phyloP scores from a whole-genome alignment of 805 yeast species.

The Candida alai region DNA sequence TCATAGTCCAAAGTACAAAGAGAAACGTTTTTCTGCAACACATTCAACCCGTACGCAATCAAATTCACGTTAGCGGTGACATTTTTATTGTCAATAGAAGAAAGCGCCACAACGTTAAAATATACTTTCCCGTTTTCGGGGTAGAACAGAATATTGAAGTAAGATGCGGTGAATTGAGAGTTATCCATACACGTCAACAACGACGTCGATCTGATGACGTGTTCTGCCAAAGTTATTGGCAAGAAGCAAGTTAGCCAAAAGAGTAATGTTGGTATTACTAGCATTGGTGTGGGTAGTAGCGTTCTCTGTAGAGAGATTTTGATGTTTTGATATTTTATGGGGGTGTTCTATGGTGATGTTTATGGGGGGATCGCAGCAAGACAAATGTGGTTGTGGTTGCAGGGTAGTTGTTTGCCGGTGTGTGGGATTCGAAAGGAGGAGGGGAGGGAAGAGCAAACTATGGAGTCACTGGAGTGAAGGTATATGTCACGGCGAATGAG shows the following conservation, averaged over 20 bases:
- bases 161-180: conserved; percentile 81
- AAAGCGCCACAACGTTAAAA: conserved; percentile 71
- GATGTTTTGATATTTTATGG: too few species aligned
- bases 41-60: conserved; percentile 76
- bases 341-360: background rate
- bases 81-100: conserved; percentile 58
- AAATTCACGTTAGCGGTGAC: conserved; percentile 63
- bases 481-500: too few species aligned
- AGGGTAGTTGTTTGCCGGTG: background rate
- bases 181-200: conserved; percentile 88
- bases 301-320: too few species aligned
- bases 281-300: background rate
- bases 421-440: too few species aligned
- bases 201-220: conserved; percentile 53
- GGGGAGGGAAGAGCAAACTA: too few species aligned
- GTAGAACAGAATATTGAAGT: conserved; percentile 69
- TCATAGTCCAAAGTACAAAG: conserved; percentile 57
- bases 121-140: conserved; percentile 62
- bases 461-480: too few species aligned
- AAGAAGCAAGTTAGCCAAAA: background rate
- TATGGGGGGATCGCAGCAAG: too few species aligned
- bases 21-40: conserved; percentile 50
- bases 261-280: background rate
- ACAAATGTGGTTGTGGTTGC: background rate
- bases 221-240: conserved; percentile 16